Percentiles rank a stretch among this genome's conserved stretches.
phyloP scores from a whole-genome alignment of 192 early-diverging fungal genomes.

The Chytriomyces sp. region DNA sequence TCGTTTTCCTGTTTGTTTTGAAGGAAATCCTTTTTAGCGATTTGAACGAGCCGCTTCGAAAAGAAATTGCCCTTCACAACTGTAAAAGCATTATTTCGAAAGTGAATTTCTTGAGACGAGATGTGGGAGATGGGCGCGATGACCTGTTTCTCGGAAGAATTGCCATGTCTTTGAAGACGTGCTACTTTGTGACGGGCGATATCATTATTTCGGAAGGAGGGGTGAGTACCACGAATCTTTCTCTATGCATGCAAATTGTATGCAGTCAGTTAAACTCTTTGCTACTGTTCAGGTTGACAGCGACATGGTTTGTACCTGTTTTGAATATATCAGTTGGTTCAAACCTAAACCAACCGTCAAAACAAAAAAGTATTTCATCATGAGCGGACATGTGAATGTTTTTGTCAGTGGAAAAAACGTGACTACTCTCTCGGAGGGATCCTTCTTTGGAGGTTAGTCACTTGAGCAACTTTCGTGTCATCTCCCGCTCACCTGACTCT shows the following conservation, averaged over 20 bases:
- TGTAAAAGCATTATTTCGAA: constrained; percentile 29
- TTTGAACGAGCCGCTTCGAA: constrained; percentile 32
- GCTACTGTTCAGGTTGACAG: no score
- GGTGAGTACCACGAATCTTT: not conserved
- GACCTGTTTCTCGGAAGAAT: constrained; percentile 32
- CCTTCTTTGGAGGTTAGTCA: constrained; percentile 41
- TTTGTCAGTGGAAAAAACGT: constrained; percentile 38
- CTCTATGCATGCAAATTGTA: no score
- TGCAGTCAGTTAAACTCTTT: no score
- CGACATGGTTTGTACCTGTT: no score
- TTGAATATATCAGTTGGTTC: constrained; percentile 48
- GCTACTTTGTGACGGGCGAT: constrained; percentile 35
- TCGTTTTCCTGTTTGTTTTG: no score
- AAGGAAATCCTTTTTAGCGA: constrained; percentile 20
- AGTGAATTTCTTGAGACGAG: constrained; percentile 34
- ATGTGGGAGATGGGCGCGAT: constrained; percentile 31
- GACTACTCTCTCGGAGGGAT: constrained; percentile 35
- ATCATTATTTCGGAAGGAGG: constrained; percentile 26
- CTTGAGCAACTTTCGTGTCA: no score
- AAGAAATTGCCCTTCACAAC: constrained; percentile 41
- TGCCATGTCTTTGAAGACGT: constrained; percentile 16
- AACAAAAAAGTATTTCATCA: no score
- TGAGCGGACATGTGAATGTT: constrained; percentile 43
- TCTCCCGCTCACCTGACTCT: no score
- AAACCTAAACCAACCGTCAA: not conserved